A percentile compares a stretch with the other conserved stretches of the same genome.
Evolutionary conservation across 129 eudicot genomes (phyloP).

Genomic region (Scalesia atractyloides): DNA sequence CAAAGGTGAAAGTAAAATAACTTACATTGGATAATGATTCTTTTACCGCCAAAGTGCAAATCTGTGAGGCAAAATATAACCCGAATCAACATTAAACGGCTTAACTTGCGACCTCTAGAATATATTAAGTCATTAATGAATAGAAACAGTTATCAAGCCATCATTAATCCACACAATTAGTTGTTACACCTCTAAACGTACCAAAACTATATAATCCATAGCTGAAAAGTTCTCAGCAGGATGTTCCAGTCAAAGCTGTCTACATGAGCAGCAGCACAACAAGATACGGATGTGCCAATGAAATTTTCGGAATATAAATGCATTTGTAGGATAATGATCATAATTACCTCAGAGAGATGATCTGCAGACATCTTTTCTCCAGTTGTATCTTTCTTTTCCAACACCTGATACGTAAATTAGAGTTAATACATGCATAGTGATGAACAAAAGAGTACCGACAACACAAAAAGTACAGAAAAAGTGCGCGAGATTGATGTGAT

Average conservation of each 20-base stretch:
- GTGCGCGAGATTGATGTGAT: not conserved
- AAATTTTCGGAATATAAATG: not conserved
- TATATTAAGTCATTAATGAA: conserved; percentile 1
- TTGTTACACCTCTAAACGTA: conserved; percentile 27
- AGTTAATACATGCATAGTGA: conserved; percentile 6
- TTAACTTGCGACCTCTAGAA: not conserved
- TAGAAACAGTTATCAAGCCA: conserved; percentile 17
- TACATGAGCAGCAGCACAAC: conserved; percentile 34
- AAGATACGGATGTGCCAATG: conserved; percentile 24
- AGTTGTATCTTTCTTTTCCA: conserved; percentile 55
- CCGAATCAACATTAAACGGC: not conserved
- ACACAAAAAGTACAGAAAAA: not conserved
- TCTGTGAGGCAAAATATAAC: conserved; percentile 47
- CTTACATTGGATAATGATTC: conserved; percentile 85
- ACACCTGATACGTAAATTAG: conserved; percentile 44
- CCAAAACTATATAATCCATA: conserved; percentile 30
- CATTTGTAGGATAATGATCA: not conserved
- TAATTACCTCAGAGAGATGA: conserved; percentile 67
- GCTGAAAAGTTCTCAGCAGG: conserved; percentile 40
- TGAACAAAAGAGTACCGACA: not conserved
- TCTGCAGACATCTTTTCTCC: conserved; percentile 59
- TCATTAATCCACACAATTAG: conserved; percentile 19
- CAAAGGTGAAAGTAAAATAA: conserved; percentile 15
- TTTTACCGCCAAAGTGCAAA: conserved; percentile 77
- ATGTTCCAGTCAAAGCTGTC: conserved; percentile 35